These are phyloP conservation scores for Candida hispaniensis DNA, from an alignment of 805 yeast species.

Conservation along the genomic window DNA sequence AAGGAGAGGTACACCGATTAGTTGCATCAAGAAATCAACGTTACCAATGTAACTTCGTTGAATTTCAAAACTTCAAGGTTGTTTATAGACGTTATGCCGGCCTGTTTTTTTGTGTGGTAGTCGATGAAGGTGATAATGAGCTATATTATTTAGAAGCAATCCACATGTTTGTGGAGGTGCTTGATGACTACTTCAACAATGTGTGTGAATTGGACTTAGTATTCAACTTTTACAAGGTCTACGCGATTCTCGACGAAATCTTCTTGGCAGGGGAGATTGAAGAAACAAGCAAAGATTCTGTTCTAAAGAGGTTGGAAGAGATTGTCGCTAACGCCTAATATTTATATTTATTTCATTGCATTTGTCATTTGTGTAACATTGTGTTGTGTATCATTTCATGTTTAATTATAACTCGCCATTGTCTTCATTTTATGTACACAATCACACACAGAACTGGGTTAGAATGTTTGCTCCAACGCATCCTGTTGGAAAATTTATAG, in stretches of 20 bases:
- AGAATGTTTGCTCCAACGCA: too few relatives aligned
- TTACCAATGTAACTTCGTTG: constrained; percentile 72
- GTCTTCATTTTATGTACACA: too few relatives aligned
- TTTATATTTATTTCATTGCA: too few relatives aligned
- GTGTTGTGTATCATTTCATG: too few relatives aligned
- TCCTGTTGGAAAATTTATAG: too few relatives aligned
- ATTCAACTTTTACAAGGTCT: constrained; percentile 79
- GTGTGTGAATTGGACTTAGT: constrained; percentile 92
- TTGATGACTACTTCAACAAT: constrained; percentile 76
- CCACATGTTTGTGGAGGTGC: constrained; percentile 78
- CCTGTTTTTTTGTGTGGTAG: constrained; percentile 71
- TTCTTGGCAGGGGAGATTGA: constrained; percentile 85
- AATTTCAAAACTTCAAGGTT: constrained; percentile 52
- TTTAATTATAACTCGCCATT: too few relatives aligned
- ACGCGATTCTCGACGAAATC: constrained; percentile 75
- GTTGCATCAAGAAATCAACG: constrained; percentile 77
- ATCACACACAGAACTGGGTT: too few relatives aligned
- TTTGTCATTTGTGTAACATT: too few relatives aligned
- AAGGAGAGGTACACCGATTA: constrained; percentile 62
- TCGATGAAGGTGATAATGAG: constrained; percentile 73
- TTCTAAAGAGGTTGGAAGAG: constrained; percentile 53
- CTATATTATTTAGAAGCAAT: constrained; percentile 71
- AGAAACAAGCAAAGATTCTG: constrained; percentile 63
- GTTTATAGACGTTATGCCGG: constrained; percentile 91
- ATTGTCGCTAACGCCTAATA: constrained; percentile 55